Evolutionary conservation across 2,329 filamentous ascomycete genomes (phyloP).

Genomic region (Venturiaceae sp.): DNA sequence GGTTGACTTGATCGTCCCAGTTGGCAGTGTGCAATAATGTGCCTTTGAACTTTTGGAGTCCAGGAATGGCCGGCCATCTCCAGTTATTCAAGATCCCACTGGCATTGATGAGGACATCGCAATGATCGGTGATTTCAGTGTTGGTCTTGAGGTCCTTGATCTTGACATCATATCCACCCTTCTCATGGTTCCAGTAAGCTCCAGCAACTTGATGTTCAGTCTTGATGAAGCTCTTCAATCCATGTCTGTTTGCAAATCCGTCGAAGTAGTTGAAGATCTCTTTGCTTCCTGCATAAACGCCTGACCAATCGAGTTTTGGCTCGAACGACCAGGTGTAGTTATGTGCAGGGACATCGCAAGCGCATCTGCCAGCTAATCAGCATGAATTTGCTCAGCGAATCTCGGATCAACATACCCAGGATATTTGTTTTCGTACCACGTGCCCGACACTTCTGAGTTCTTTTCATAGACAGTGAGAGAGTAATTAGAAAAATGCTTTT

Average conservation of each 20-base stretch:
- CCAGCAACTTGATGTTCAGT: slow-evolving; percentile 21
- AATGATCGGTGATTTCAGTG: slow-evolving; percentile 28
- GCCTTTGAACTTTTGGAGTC: slow-evolving; percentile 42
- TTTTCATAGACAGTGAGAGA: slow-evolving; percentile 37
- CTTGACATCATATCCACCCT: slow-evolving; percentile 25
- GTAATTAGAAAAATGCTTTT: slow-evolving; percentile 33
- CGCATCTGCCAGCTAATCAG: slow-evolving; percentile 22
- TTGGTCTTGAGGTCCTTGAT: slow-evolving; percentile 21
- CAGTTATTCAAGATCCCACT: slow-evolving; percentile 42
- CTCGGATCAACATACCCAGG: slow-evolving; percentile 22
- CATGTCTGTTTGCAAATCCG: slow-evolving; percentile 30
- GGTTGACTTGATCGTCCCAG: slow-evolving; percentile 43
- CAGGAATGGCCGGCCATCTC: slow-evolving; percentile 43
- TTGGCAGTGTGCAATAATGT: slow-evolving; percentile 44
- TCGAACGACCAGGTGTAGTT: slow-evolving; percentile 43
- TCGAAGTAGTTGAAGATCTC: slow-evolving; percentile 36
- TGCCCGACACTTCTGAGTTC: slow-evolving; percentile 37
- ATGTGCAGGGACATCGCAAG: slow-evolving; percentile 42
- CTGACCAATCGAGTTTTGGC: slow-evolving; percentile 33
- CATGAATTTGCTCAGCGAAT: neutral
- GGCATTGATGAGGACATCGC: slow-evolving; percentile 39
- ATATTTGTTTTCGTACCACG: slow-evolving; percentile 43
- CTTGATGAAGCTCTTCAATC: slow-evolving; percentile 25
- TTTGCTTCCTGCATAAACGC: slow-evolving; percentile 30
- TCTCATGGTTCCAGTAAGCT: slow-evolving; percentile 26